Evolutionary conservation across 495 filamentous ascomycete species (phyloP), one percentile per base, ranked within the genome.

Genomic region (Neurospora sp.): DNA sequence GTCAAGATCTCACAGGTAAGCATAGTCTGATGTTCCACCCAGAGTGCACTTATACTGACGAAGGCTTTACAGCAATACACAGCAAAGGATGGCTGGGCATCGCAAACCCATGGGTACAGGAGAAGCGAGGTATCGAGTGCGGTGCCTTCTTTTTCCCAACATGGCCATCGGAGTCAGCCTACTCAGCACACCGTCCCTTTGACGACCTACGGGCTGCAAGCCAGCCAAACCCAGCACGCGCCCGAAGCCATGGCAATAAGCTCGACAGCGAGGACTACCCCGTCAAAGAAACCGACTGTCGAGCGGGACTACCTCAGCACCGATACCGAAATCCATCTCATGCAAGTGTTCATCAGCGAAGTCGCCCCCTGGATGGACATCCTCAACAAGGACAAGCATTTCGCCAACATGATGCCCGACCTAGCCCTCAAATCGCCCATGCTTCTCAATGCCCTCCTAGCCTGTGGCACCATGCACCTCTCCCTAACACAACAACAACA

Each of bases 351-450:
- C 79, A 90, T 96, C 37, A 93, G 97, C 77, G 92, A 97, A 76
- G 92, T 99, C 18, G 94, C 93, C 4, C 81, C 93, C 20, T 97
- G 95, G 93, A 96, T 99, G 93, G 96, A 98, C 80, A 92, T 90
- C 69, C 88, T 97, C 84, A 93, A 97, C 84, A 87, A 88, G 39
- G 86, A 89, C 78, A 96, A 97, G 85, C 93, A 98, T 87, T 99
- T 98, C 79, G 92, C 93, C 38, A 88, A 91, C 73, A 83, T 92
- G 40, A 83, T 97, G 11, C 96, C 96, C 3, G 93, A 92, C 75
- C 89, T 94, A 78, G 89, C 95, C 9, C 85, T 97, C 42, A 85
- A 89, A 69, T 91, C 96, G 76, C 93, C 94, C 4, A 93, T 98
- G 91, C 86, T 99, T n/a, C 86, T 95, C 16, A 95, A 97, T 76